A percentile compares a stretch with the other conserved stretches of the same genome.
These are phyloP conservation scores for Alternaria brassicae DNA, from an alignment of 2,329 filamentous ascomycete genomes.

Conservation along the genomic window DNA sequence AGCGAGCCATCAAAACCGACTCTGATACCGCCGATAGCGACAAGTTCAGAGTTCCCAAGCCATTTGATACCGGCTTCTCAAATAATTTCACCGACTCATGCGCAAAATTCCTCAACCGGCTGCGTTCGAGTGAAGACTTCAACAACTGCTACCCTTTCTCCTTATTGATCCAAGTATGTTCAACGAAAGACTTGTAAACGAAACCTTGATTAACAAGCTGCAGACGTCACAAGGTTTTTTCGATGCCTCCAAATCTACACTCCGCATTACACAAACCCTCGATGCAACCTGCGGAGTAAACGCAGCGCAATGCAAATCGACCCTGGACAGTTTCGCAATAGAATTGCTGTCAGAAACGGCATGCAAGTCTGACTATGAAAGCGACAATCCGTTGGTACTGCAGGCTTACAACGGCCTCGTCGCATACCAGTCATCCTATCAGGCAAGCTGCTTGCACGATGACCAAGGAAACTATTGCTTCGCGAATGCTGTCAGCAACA, in stretches of 20 bases:
- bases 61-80: conserved; percentile 58
- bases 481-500: conserved; percentile 82
- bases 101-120: conserved; percentile 70
- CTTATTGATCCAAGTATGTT: conserved; percentile 75
- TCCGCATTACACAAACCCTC: conserved; percentile 77
- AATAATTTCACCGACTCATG: conserved; percentile 66
- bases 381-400: conserved; percentile 72
- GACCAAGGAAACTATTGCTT: conserved; percentile 74
- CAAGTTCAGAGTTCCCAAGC: conserved; percentile 48
- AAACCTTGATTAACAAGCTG: conserved; percentile 10
- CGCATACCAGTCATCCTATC: conserved; percentile 79
- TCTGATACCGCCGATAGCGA: conserved; percentile 20
- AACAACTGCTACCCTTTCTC: conserved; percentile 82
- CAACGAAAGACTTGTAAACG: neutral
- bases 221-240: conserved; percentile 88
- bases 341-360: conserved; percentile 68
- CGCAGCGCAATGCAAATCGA: conserved; percentile 67
- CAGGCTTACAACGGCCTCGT: conserved; percentile 78
- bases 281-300: conserved; percentile 79
- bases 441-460: conserved; percentile 79
- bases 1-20: conserved; percentile 37
- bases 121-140: conserved; percentile 72
- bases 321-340: conserved; percentile 70
- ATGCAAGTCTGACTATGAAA: conserved; percentile 74
- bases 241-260: conserved; percentile 72